Evolutionary conservation across 1,139 yeast species (phyloP).

Genomic region (Geotrichum aggregatum): DNA sequence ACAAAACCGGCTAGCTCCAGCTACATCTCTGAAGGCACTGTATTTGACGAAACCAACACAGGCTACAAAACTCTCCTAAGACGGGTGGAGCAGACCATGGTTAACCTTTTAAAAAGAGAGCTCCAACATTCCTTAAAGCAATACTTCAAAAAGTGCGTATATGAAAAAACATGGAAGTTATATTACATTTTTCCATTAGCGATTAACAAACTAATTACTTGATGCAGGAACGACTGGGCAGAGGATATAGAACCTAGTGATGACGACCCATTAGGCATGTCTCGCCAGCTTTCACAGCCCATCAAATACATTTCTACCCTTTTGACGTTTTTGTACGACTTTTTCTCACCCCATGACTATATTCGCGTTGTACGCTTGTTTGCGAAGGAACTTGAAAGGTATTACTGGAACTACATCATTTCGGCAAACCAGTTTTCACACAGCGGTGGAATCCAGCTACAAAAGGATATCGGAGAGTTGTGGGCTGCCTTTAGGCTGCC

Average conservation of each 20-base stretch:
- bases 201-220: neutral
- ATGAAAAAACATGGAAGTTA: no score
- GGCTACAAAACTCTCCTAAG: slow-evolving; percentile 47
- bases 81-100: slow-evolving; percentile 43
- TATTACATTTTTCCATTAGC: neutral
- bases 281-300: slow-evolving; percentile 42
- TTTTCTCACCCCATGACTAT: slow-evolving; percentile 35
- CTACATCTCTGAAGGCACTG: slow-evolving; percentile 39
- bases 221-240: slow-evolving; percentile 16
- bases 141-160: slow-evolving; percentile 40
- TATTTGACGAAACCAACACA: slow-evolving; percentile 52
- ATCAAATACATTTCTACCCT: slow-evolving; percentile 41
- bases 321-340: slow-evolving; percentile 39
- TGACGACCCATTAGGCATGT: slow-evolving; percentile 20
- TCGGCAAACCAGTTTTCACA: slow-evolving; percentile 59
- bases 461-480: slow-evolving; percentile 46
- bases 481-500: slow-evolving; percentile 37
- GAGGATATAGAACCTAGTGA: slow-evolving; percentile 7
- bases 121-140: slow-evolving; percentile 49
- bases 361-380: slow-evolving; percentile 36
- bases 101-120: slow-evolving; percentile 49
- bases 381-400: slow-evolving; percentile 44
- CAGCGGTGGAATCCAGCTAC: slow-evolving; percentile 55
- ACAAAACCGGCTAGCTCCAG: slow-evolving; percentile 18
- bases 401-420: slow-evolving; percentile 55